These are phyloP conservation scores for Tolypocladium nubicola DNA, from an alignment of 2,329 filamentous ascomycete genomes.

Conservation along the genomic window DNA sequence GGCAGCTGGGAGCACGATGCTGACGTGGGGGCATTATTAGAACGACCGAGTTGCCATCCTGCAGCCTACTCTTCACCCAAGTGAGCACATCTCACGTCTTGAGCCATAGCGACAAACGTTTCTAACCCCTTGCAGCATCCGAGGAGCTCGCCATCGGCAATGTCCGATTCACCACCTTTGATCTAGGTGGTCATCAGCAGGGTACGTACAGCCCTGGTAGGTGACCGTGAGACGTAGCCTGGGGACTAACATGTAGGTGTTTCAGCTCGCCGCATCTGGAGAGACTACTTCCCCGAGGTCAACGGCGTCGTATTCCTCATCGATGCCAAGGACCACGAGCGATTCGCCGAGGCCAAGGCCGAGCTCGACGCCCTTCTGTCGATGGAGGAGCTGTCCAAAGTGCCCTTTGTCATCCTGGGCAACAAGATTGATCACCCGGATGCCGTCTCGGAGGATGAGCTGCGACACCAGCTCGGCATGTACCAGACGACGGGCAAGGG, in stretches of 20 bases:
- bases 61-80: slow-evolving; percentile 84
- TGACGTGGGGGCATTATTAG: slow-evolving; percentile 29
- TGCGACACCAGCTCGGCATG: slow-evolving; percentile 81
- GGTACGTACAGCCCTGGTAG: slow-evolving; percentile 34
- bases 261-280: slow-evolving; percentile 81
- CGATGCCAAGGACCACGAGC: slow-evolving; percentile 94
- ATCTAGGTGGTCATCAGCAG: slow-evolving; percentile 89
- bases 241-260: slow-evolving; percentile 1
- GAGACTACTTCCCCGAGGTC: slow-evolving; percentile 94
- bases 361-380: slow-evolving; percentile 91
- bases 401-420: slow-evolving; percentile 89
- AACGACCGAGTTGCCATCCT: slow-evolving; percentile 90
- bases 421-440: slow-evolving; percentile 99
- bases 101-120: too few species aligned
- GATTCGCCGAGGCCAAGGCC: slow-evolving; percentile 86
- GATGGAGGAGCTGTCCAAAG: slow-evolving; percentile 95
- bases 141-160: slow-evolving; percentile 90
- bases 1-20: slow-evolving; percentile 4
- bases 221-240: background rate
- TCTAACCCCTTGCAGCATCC: slow-evolving; percentile 46
- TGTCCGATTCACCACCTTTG: slow-evolving; percentile 89
- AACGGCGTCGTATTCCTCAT: slow-evolving; percentile 96
- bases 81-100: slow-evolving; percentile 38
- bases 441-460: slow-evolving; percentile 89
- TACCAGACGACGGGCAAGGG: slow-evolving; percentile 97